A percentile compares a stretch with the other conserved stretches of the same genome.
These are phyloP conservation scores for Penicillium daleae DNA, from an alignment of 495 filamentous ascomycete species.

Conservation along the genomic window DNA sequence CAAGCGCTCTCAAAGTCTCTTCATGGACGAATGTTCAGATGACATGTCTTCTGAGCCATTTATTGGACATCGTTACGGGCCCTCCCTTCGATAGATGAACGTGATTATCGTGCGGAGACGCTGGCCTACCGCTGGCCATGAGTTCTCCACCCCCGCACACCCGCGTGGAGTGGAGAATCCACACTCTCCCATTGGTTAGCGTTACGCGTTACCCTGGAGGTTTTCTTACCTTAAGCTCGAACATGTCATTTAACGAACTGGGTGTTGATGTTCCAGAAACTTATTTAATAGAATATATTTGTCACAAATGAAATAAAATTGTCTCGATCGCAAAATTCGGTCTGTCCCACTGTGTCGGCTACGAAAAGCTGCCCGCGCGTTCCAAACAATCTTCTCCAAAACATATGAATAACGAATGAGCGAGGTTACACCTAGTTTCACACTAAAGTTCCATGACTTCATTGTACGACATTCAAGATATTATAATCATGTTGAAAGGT, in stretches of 20 bases:
- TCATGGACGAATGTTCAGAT: not conserved
- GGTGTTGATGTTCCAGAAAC: not conserved
- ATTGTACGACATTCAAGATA: not conserved
- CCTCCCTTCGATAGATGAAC: not conserved
- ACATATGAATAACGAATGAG: no score
- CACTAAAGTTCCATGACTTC: not conserved
- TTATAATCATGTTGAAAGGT: not conserved
- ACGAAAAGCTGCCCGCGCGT: no score
- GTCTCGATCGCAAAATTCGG: no score
- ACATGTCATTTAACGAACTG: not conserved
- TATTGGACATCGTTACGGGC: not conserved
- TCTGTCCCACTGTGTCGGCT: no score
- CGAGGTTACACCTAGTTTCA: not conserved
- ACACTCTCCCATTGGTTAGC: not conserved
- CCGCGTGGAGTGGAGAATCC: not conserved
- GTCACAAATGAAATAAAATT: no score
- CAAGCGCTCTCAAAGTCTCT: not conserved
- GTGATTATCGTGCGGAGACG: not conserved
- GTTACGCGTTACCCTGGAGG: not conserved
- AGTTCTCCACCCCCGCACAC: not conserved
- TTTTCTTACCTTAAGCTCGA: not conserved
- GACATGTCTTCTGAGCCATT: not conserved
- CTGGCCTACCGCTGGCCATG: not conserved
- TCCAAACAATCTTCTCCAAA: no score
- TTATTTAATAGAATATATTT: no score